Percentiles rank a stretch among this genome's conserved stretches.
Conservation (phyloP, 805 yeast genomes). For the Saccharomyces mikatae region DNA sequence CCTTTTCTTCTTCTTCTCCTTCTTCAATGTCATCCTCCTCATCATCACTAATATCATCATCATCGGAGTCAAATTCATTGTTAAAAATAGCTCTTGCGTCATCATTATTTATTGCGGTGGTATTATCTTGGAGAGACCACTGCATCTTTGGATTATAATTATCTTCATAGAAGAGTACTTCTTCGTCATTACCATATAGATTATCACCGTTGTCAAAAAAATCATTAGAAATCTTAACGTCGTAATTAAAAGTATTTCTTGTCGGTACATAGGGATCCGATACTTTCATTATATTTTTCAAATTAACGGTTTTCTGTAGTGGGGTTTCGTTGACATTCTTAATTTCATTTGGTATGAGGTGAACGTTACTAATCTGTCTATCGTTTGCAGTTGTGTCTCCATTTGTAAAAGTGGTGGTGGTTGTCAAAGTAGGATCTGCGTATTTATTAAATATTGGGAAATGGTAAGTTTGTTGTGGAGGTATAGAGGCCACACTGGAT, state of each 20-base stretch:
- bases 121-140: conserved; percentile 24
- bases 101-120: conserved; percentile 18
- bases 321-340: conserved; percentile 6
- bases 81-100: conserved; percentile 27
- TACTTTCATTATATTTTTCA: conserved; percentile 19
- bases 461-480: conserved; percentile 2
- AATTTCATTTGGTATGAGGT: conserved; percentile 2
- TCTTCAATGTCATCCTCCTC: conserved; percentile 8
- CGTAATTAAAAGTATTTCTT: conserved; percentile 1
- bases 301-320: conserved; percentile 21
- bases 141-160: conserved; percentile 12
- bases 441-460: conserved; percentile 23
- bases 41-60: conserved; percentile 22
- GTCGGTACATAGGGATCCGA: conserved; percentile 2
- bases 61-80: conserved; percentile 26
- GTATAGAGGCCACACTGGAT: background rate
- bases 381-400: background rate
- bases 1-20: conserved; percentile 14
- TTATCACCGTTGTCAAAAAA: conserved; percentile 7
- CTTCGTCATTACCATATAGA: conserved; percentile 13
- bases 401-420: conserved; percentile 12
- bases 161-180: conserved; percentile 11
- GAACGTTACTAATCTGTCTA: background rate
- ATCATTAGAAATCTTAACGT: conserved; percentile 12
- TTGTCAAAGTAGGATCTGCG: conserved; percentile 30